phyloP scores from a whole-genome alignment of 768 basidiomycete genomes.

The Lyophyllum decastes region DNA sequence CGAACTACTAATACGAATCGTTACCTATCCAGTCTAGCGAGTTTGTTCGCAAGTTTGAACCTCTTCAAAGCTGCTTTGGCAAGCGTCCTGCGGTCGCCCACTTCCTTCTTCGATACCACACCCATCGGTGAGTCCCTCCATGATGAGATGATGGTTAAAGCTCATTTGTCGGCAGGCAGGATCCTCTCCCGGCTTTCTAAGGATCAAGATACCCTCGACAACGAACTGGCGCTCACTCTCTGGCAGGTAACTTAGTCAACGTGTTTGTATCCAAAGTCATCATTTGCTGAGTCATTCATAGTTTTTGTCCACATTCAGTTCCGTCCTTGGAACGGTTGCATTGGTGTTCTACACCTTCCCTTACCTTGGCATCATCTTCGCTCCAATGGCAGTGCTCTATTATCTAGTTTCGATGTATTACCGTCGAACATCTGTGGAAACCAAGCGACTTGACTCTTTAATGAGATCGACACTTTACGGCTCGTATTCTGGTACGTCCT shows the following conservation, averaged over 20 bases:
- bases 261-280: no score
- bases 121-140: slow-evolving; percentile 53
- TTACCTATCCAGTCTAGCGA: slow-evolving; percentile 31
- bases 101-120: slow-evolving; percentile 74
- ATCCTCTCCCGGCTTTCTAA: slow-evolving; percentile 60
- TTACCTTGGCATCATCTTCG: slow-evolving; percentile 63
- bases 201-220: slow-evolving; percentile 62
- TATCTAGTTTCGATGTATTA: slow-evolving; percentile 57
- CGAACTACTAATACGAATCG: no score
- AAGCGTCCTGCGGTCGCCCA: slow-evolving; percentile 59
- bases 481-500: slow-evolving; percentile 51
- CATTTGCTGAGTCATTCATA: slow-evolving; percentile 15
- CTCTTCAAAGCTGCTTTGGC: slow-evolving; percentile 58
- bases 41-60: slow-evolving; percentile 41
- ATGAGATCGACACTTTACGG: slow-evolving; percentile 60
- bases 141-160: not conserved
- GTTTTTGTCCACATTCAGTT: slow-evolving; percentile 41
- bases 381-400: slow-evolving; percentile 53
- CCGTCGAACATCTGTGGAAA: slow-evolving; percentile 61
- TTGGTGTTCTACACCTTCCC: slow-evolving; percentile 72
- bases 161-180: slow-evolving; percentile 41
- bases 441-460: slow-evolving; percentile 64
- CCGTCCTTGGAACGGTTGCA: slow-evolving; percentile 56
- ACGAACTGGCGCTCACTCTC: slow-evolving; percentile 44
- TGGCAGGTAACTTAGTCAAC: slow-evolving; percentile 39